Evolutionary conservation across 192 early-diverging fungal genomes (phyloP).

Genomic region (Gryganskiella cystojenkinii): DNA sequence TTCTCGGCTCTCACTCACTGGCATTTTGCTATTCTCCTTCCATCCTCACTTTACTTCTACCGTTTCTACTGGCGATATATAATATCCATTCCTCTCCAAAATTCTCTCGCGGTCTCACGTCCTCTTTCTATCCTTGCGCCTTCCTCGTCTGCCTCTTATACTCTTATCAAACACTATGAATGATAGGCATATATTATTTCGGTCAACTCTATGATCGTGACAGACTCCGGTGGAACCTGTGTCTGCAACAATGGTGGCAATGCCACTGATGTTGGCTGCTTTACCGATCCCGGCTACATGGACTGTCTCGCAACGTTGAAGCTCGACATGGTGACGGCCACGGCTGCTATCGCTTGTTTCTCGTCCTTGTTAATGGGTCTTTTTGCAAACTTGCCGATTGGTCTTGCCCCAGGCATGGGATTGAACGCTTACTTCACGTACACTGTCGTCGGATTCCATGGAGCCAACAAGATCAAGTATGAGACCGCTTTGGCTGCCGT

Average conservation of each 20-base stretch:
- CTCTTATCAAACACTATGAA: too few species aligned
- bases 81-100: too few species aligned
- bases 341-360: slow-evolving; percentile 69
- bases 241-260: slow-evolving; percentile 57
- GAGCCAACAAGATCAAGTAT: slow-evolving; percentile 73
- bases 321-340: slow-evolving; percentile 77
- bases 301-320: slow-evolving; percentile 68
- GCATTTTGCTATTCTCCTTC: too few species aligned
- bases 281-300: slow-evolving; percentile 62
- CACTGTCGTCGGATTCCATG: slow-evolving; percentile 82
- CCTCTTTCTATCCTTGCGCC: too few species aligned
- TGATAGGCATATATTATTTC: slow-evolving; percentile 68
- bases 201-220: slow-evolving; percentile 77
- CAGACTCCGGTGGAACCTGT: slow-evolving; percentile 78
- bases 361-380: slow-evolving; percentile 67
- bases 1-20: too few species aligned
- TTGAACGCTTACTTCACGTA: slow-evolving; percentile 85
- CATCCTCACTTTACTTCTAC: too few species aligned
- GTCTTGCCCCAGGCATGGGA: slow-evolving; percentile 83
- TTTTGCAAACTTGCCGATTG: slow-evolving; percentile 79
- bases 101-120: too few species aligned
- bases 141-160: too few species aligned
- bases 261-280: slow-evolving; percentile 60
- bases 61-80: too few species aligned
- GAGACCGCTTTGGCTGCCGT: slow-evolving; percentile 76